A percentile compares a stretch with the other conserved stretches of the same genome.
These are phyloP conservation scores for Euclidium syriacum DNA, from an alignment of 345 rosid species.

Conservation along the genomic window DNA sequence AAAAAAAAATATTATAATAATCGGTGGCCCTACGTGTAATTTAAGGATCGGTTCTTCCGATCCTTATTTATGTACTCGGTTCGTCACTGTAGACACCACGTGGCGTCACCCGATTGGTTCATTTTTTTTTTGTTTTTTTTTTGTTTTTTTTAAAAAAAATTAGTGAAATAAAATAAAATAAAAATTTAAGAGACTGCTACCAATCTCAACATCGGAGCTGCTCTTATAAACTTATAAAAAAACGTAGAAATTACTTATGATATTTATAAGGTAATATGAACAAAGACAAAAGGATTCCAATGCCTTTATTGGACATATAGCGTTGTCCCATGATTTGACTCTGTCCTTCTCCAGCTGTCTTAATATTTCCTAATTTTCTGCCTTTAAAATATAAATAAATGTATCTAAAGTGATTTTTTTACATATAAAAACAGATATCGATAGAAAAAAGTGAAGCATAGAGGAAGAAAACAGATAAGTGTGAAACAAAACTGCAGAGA, in stretches of 20 bases:
- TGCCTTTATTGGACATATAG: constrained; percentile 39
- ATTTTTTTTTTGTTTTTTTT: no score
- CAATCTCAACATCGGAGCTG: no score
- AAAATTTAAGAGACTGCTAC: background rate
- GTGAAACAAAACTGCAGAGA: constrained; percentile 31
- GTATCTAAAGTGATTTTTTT: background rate
- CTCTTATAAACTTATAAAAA: no score
- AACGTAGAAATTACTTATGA: background rate
- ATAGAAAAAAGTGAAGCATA: background rate
- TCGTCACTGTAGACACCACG: no score
- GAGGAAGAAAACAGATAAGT: constrained; percentile 18
- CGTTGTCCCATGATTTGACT: constrained; percentile 49
- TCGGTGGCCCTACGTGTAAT: no score
- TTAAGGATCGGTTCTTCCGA: no score
- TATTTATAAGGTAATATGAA: constrained; percentile 8
- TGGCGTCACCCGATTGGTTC: no score
- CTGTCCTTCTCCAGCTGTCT: constrained; percentile 28
- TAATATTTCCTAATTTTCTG: constrained; percentile 1
- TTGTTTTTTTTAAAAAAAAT: no score
- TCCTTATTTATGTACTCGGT: no score
- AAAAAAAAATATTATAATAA: no score
- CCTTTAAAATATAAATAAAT: background rate
- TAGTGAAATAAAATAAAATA: no score
- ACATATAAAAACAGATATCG: background rate
- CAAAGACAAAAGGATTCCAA: constrained; percentile 29